phyloP scores from a whole-genome alignment of 441 rosid genomes.

The Populus trichocarpa region DNA sequence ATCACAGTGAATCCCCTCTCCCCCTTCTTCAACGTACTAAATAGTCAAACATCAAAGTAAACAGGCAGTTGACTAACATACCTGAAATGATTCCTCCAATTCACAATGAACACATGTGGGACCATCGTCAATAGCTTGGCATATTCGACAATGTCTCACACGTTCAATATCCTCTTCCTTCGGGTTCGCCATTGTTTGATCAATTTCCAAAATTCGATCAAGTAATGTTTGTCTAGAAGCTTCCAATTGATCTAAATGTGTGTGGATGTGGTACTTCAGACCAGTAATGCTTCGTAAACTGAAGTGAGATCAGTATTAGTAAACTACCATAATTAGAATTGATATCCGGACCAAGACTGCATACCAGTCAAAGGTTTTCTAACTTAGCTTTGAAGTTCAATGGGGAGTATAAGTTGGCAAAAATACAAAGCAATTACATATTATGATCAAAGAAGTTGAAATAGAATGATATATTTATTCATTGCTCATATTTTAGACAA shows the following conservation, averaged over 20 bases:
- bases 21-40: neutral
- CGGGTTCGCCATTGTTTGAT: conserved; percentile 79
- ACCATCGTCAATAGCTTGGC: conserved; percentile 73
- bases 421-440: neutral
- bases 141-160: conserved; percentile 65
- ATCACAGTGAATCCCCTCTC: neutral
- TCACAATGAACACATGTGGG: conserved; percentile 84
- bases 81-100: conserved; percentile 83
- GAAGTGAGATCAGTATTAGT: conserved; percentile 29
- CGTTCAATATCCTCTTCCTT: conserved; percentile 74
- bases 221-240: conserved; percentile 59
- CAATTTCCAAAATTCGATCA: conserved; percentile 69
- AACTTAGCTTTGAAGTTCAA: neutral
- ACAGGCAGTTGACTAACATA: conserved; percentile 27
- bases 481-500: conserved; percentile 7
- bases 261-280: conserved; percentile 82
- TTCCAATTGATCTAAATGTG: conserved; percentile 73
- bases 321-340: conserved; percentile 8
- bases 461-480: neutral
- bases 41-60: conserved; percentile 11
- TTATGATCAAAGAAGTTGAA: neutral
- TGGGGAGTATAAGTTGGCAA: neutral
- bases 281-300: conserved; percentile 72
- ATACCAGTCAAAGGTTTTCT: neutral
- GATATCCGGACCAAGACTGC: neutral